Evolutionary conservation across 208 protist species (phyloP), one percentile per base, ranked within the genome.

Genomic region (Leishmania mexicana): DNA sequence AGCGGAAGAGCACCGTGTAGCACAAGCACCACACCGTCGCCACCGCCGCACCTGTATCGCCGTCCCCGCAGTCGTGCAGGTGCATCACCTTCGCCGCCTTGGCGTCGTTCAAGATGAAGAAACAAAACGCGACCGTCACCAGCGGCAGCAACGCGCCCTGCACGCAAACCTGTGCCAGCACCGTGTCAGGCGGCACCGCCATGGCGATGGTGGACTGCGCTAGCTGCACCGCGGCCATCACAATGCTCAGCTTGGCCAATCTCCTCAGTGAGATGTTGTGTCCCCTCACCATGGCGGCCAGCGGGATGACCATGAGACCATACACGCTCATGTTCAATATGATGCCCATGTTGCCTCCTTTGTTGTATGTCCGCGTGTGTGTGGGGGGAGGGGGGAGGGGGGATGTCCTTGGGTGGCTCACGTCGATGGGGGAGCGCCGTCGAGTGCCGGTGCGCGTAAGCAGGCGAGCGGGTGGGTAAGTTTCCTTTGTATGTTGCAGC

Each of bases 241-340:
- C 17, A 8, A 89, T 45, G 28, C 80, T 76, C 10, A 97, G 85
- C 42, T 87, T 70, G 7, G 88, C 40, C 15, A 89, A 71, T 4
- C 85, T 86, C 45, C 79, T 45, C 49, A 94, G 84, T 42, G 82
- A 42, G 51, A 97, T 88, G 76, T 85, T 76, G 81, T 97, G 88
- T 38, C 91, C 94, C 53, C 85, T 87, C 24, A 89, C 75, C 70
- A 97, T 83, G 45, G 94, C 83, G 3, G 89, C 83, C 31, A 94
- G 72, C 15, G 94, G 94, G 40, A 96, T 53, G 79, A 97, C 89
- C 90, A 96, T 94, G 51, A 96, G 85, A 57, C 75, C 80, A 78
- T 94, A 95, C 17, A 97, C 86, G 76, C 80, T 95, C 35, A 92
- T 83, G 80, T 95, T 96, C 49, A 70, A 80, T 51, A 97, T 38